Evolutionary conservation across 2,329 filamentous ascomycete genomes (phyloP).

Genomic region (Fusarium duplospermum): DNA sequence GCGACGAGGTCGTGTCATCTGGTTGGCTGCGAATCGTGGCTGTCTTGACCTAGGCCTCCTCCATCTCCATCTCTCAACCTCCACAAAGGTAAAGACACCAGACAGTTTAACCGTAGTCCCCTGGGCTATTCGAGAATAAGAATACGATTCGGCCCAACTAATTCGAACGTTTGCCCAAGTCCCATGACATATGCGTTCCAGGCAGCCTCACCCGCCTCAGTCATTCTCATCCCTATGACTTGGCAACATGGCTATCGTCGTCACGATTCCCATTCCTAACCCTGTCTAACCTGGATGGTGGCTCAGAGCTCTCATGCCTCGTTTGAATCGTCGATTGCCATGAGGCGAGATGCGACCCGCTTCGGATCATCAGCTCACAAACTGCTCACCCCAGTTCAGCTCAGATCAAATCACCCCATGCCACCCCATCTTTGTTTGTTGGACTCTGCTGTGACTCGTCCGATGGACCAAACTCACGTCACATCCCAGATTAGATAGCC

Average conservation of each 20-base stretch:
- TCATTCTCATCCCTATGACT: background rate
- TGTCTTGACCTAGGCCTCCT: background rate
- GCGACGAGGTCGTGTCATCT: background rate
- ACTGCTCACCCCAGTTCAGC: background rate
- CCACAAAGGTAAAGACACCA: background rate
- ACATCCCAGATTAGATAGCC: background rate
- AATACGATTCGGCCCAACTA: background rate
- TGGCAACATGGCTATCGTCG: background rate
- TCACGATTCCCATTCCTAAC: background rate
- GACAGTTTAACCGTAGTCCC: background rate
- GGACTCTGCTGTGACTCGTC: background rate
- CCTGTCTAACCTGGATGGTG: background rate
- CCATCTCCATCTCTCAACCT: background rate
- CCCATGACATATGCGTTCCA: background rate
- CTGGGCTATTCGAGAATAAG: background rate
- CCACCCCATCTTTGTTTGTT: background rate
- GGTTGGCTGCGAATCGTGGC: background rate
- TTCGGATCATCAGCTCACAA: constrained; percentile 3
- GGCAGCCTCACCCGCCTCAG: background rate
- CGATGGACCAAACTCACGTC: background rate
- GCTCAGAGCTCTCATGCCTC: background rate
- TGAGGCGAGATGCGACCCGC: constrained; percentile 1
- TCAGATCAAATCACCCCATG: constrained; percentile 6
- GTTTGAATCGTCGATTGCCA: constrained; percentile 2
- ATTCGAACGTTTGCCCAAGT: background rate